phyloP scores from a whole-genome alignment of 2,329 filamentous ascomycete genomes.

The Colletotrichum orbiculare region DNA sequence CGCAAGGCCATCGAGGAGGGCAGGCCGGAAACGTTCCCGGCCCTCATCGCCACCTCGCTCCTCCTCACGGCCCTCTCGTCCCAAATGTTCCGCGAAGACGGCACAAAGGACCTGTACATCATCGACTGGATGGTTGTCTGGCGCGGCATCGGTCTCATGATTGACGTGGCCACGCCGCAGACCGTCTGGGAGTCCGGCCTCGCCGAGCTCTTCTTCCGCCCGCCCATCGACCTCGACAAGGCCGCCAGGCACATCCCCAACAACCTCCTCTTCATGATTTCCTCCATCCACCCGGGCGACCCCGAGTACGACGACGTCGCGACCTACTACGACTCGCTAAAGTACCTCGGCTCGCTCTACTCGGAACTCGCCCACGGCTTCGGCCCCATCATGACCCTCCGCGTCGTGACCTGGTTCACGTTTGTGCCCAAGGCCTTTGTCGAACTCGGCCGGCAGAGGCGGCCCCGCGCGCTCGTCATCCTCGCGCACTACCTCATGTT shows the following conservation, averaged over 20 bases:
- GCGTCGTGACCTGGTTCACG: conserved; percentile 65
- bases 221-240: conserved; percentile 58
- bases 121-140: conserved; percentile 68
- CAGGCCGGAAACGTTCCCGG: conserved; percentile 57
- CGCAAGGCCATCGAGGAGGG: conserved; percentile 61
- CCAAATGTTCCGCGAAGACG: conserved; percentile 60
- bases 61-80: conserved; percentile 63
- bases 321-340: conserved; percentile 58
- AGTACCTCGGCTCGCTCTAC: conserved; percentile 64
- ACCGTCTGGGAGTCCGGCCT: conserved; percentile 55
- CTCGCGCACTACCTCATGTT: conserved; percentile 65
- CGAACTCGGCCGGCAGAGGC: conserved; percentile 52
- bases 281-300: conserved; percentile 55
- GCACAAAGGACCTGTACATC: conserved; percentile 59
- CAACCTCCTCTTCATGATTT: conserved; percentile 61
- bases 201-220: conserved; percentile 59
- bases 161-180: conserved; percentile 50
- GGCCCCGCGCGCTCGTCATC: conserved; percentile 61
- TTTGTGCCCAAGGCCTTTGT: conserved; percentile 59
- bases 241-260: conserved; percentile 56
- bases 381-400: conserved; percentile 56
- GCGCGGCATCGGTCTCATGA: conserved; percentile 63
- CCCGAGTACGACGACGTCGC: conserved; percentile 52
- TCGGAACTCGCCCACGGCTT: conserved; percentile 58
- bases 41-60: conserved; percentile 63